These are phyloP conservation scores for Casuarina equisetifolia DNA, from an alignment of 306 rosid species.

Conservation along the genomic window DNA sequence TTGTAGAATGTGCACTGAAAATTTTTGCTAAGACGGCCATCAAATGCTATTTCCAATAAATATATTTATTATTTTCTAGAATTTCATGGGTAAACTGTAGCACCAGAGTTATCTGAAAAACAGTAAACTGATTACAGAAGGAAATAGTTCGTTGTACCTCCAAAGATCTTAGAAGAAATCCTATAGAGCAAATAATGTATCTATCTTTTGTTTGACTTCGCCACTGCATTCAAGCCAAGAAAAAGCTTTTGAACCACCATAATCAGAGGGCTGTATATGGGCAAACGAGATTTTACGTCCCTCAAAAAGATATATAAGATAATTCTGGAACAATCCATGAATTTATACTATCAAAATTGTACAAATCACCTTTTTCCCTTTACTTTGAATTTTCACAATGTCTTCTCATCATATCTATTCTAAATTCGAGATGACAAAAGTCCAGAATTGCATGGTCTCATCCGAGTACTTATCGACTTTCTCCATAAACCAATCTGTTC, in stretches of 20 bases:
- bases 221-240: not conserved
- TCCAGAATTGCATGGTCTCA: not conserved
- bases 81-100: too few species aligned
- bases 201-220: not conserved
- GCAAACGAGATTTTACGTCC: not conserved
- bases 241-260: not conserved
- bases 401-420: not conserved
- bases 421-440: not conserved
- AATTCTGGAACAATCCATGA: not conserved
- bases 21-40: not conserved
- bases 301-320: not conserved
- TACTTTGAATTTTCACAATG: not conserved
- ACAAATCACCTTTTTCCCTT: not conserved
- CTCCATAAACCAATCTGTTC: slow-evolving; percentile 2
- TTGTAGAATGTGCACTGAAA: not conserved
- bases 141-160: not conserved
- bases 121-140: too few species aligned
- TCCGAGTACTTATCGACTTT: not conserved
- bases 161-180: not conserved
- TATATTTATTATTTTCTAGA: too few species aligned
- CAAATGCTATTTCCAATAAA: not conserved
- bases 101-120: too few species aligned
- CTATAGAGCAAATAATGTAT: not conserved
- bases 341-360: not conserved
- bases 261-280: not conserved